Conservation (phyloP, 805 yeast genomes). For the Zygosaccharomyces pseudorouxii region DNA sequence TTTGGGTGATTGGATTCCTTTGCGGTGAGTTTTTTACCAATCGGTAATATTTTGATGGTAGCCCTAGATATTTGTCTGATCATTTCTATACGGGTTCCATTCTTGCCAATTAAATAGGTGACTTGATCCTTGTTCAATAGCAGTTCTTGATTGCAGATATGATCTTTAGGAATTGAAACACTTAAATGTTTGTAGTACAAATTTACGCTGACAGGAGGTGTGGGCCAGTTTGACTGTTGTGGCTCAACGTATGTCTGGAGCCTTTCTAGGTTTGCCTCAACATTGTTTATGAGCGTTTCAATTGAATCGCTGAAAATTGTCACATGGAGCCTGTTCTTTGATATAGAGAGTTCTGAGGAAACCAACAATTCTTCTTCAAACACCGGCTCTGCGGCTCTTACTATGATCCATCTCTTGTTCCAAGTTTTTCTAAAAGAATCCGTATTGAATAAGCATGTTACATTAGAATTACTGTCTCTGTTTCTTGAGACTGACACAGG, state of each 20-base stretch:
- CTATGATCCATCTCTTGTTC: constrained; percentile 1
- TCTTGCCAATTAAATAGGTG: constrained; percentile 41
- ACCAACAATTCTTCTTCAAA: not conserved
- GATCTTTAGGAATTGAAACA: not conserved
- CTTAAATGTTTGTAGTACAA: not conserved
- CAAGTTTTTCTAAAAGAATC: not conserved
- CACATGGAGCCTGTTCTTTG: constrained; percentile 1
- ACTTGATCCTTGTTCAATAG: constrained; percentile 31
- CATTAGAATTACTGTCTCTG: not conserved
- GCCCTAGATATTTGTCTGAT: constrained; percentile 38
- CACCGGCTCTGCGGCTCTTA: not conserved
- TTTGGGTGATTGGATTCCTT: constrained; percentile 14
- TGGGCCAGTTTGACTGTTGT: not conserved
- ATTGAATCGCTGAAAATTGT: constrained; percentile 5
- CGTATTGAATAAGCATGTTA: not conserved
- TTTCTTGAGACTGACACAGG: constrained; percentile 1
- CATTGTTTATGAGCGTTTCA: constrained; percentile 1
- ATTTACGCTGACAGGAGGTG: not conserved
- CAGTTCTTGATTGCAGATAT: constrained; percentile 10
- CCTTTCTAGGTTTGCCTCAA: not conserved
- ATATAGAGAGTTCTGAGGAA: not conserved
- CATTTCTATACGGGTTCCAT: constrained; percentile 38
- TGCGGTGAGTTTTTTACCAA: constrained; percentile 17
- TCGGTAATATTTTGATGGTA: constrained; percentile 38
- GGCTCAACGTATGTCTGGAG: not conserved